These are phyloP conservation scores for Phytophthora uliginosa DNA, from an alignment of 352 stramenopile genomes.

Conservation along the genomic window DNA sequence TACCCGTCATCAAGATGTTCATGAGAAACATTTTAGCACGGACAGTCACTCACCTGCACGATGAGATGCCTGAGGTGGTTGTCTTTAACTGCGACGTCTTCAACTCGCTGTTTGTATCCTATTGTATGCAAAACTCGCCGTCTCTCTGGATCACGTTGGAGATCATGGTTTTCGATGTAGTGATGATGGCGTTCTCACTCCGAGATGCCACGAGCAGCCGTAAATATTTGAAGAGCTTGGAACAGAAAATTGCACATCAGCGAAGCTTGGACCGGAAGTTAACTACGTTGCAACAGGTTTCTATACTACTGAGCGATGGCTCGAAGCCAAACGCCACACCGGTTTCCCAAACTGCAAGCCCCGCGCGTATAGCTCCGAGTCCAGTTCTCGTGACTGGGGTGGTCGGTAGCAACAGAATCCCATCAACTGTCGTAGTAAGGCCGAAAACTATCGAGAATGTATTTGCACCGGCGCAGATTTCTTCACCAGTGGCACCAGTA, in stretches of 20 bases:
- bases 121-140: slow-evolving; percentile 29
- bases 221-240: not conserved
- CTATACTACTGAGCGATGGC: not conserved
- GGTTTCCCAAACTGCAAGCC: not conserved
- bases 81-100: slow-evolving; percentile 33
- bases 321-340: not conserved
- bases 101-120: slow-evolving; percentile 25
- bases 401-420: not conserved
- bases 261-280: not conserved
- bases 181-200: not conserved
- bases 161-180: slow-evolving; percentile 16
- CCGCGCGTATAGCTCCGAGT: not conserved
- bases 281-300: not conserved
- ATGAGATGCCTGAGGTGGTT: slow-evolving; percentile 25
- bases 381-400: not conserved
- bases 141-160: slow-evolving; percentile 20
- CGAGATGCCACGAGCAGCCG: not conserved
- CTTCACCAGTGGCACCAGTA: not conserved
- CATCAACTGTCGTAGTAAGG: not conserved
- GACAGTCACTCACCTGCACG: slow-evolving; percentile 1
- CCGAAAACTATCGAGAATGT: not conserved
- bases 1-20: slow-evolving; percentile 37
- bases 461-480: not conserved
- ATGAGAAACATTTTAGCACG: slow-evolving; percentile 13
- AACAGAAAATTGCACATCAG: not conserved